Base-by-base conservation (phyloP, 2,329 filamentous ascomycete genomes). In the Lizonia empirigonia region DNA sequence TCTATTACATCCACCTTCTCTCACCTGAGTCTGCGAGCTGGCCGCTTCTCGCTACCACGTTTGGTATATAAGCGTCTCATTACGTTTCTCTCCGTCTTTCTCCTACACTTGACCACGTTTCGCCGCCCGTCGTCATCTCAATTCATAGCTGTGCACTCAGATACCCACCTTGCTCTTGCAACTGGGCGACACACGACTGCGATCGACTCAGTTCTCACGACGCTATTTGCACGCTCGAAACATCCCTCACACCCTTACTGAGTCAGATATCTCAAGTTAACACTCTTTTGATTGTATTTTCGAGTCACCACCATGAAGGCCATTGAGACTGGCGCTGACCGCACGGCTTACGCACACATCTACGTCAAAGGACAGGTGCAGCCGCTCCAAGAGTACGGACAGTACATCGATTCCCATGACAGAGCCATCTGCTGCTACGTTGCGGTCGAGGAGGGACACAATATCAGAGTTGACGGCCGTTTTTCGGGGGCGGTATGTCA, bases 401-500 rank as follows among this genome's bases (percentile, higher is more conserved):
- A 73, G 13, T 69, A 67, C 7, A 20, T 69, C 5, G 58, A 64
- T 18, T 16, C 41, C 4, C 34, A 19, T 5, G 66, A 69, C 33
- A 58, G 52, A 5, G 65, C 65, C 1, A 51, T 74, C 5, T 69
- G 68, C 29, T 74, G 71, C 60, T 76, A 71, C 44, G 60, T 77
- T 3, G 61, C 74, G 0, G 65, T 76, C 1, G 55, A 64, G 1
- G 54, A 63, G 6, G 68, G 63, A 18, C 53, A 74, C 5, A 56
- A 63, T 16, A 47, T 76, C 30, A 68, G 58, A 8, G 45, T 77
- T n/a, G 44, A 51, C 1, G 64, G 66, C 9, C 56, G 45, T 1
- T 73, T 76, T 47, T 36, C 40, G 1, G 75, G 75, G 36, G 69
- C 61, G 10, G 68, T 69, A 60, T 35, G 59, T 58, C 5, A 12